phyloP scores from a whole-genome alignment of 2,329 filamentous ascomycete genomes.

The Metarhizium robertsii region DNA sequence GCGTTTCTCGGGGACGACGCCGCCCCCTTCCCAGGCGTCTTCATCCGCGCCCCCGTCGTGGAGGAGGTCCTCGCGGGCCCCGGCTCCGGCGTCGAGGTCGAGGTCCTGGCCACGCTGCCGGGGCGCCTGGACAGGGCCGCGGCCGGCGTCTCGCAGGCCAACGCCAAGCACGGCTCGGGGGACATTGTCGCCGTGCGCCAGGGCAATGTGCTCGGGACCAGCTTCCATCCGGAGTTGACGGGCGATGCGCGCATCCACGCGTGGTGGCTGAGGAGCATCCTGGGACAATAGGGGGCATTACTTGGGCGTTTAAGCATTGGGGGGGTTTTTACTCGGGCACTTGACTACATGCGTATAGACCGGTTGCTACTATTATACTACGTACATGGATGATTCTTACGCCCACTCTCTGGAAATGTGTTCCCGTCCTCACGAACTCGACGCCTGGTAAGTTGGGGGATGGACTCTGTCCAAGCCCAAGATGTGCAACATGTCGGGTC shows the following conservation, averaged over 20 bases:
- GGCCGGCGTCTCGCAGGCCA: constrained; percentile 26
- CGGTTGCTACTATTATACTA: too few relatives aligned
- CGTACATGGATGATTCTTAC: too few relatives aligned
- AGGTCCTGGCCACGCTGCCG: constrained; percentile 43
- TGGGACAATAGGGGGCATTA: constrained; percentile 40
- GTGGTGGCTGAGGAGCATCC: constrained; percentile 63
- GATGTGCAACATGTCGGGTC: constrained; percentile 16
- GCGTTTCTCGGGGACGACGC: constrained; percentile 48
- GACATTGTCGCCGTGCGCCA: constrained; percentile 87
- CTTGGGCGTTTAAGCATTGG: background rate
- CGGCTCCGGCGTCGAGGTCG: constrained; percentile 29
- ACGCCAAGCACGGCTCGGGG: constrained; percentile 37
- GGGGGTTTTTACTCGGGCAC: too few relatives aligned
- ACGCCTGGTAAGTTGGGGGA: background rate
- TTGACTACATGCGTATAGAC: too few relatives aligned
- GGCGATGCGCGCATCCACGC: constrained; percentile 78
- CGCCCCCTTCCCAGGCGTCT: constrained; percentile 65
- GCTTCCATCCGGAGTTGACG: constrained; percentile 92
- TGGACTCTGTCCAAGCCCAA: constrained; percentile 10
- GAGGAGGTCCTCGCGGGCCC: constrained; percentile 75
- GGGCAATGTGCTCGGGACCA: constrained; percentile 87
- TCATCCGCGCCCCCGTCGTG: constrained; percentile 90
- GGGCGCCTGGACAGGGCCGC: constrained; percentile 28
- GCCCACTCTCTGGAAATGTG: too few relatives aligned
- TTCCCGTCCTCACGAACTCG: too few relatives aligned